Evolutionary conservation across 306 rosid species (phyloP).

Genomic region (Oxytropis ochrocephala): DNA sequence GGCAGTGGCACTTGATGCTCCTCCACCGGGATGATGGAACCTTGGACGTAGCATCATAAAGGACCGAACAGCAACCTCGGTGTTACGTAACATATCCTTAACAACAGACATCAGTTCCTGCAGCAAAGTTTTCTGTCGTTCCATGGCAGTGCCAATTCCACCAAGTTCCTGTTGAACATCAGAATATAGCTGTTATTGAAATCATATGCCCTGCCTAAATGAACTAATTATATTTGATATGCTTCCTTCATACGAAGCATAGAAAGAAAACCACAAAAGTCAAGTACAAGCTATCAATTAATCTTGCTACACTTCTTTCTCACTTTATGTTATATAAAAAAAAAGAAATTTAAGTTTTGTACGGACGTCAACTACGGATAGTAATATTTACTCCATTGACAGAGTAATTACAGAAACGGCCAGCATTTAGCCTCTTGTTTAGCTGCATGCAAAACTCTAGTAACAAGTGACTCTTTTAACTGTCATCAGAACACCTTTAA

Average conservation of each 20-base stretch:
- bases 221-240: neutral
- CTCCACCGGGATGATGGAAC: conserved; percentile 76
- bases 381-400: neutral
- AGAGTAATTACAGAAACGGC: neutral
- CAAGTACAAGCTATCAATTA: neutral
- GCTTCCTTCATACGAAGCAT: neutral
- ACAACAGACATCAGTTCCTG: conserved; percentile 67
- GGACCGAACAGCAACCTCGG: conserved; percentile 92
- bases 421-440: neutral
- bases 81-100: conserved; percentile 79
- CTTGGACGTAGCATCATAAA: conserved; percentile 87
- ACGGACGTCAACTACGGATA: neutral
- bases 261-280: neutral
- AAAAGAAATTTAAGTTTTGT: neutral
- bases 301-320: neutral
- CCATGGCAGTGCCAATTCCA: conserved; percentile 87
- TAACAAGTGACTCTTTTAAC: neutral
- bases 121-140: conserved; percentile 65
- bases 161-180: conserved; percentile 70
- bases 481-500: neutral
- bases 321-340: neutral
- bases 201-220: neutral
- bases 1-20: conserved; percentile 60
- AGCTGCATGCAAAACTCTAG: neutral
- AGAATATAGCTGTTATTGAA: conserved; percentile 4